Base-by-base conservation (phyloP, 2,329 filamentous ascomycete genomes). In the Phaeosphaeria sp. region DNA sequence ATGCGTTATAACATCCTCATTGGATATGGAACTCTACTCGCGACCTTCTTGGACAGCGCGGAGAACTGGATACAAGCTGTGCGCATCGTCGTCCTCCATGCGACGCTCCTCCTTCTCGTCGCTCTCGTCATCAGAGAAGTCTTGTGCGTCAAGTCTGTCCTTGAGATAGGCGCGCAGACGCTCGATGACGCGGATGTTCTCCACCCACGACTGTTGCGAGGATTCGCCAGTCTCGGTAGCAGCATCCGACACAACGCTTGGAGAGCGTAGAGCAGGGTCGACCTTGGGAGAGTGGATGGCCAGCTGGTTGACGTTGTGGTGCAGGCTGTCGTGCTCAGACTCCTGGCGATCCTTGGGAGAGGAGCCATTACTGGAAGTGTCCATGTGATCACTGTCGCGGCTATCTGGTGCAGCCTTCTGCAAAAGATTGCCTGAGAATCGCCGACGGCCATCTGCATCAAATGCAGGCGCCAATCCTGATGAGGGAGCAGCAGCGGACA, bases 401-500 rank as follows among this genome's bases (percentile, higher is more conserved):
- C 74, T 68, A 52, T 69, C 75, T 5, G 75, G 75, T 27, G 76
- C 75, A 51, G 74, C 74, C 64, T 79, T 78, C 58, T 88, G 86
- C 49, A 89, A 76, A 58, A 85, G 83, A 56, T 86, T 86, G 48
- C 86, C 86, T 47, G 84, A 86, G 74, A 87, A 88, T 49, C 86
- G 82, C 51, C 86, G 84, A 55, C 85, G 84, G 55, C 86, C 84
- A 55, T 88, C 84, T 52, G 82, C 79, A 63, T 88, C 86, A 67
- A 87, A 88, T 30, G 84, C 81, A 30, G 83, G 83, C 30, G 89
- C 91, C 17, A 94, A 84, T 21, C 89, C 90, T 15, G 91, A 88
- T 2, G 90, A 82, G 2, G 86, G 85, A 13, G 86, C 86, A n/a
- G 84, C 88, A 39, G 88, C 86, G 42, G 81, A 76, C 71, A 85